Evolutionary conservation across 73 alveolate genomes (phyloP).

Genomic region (Symbiodinium natans): DNA sequence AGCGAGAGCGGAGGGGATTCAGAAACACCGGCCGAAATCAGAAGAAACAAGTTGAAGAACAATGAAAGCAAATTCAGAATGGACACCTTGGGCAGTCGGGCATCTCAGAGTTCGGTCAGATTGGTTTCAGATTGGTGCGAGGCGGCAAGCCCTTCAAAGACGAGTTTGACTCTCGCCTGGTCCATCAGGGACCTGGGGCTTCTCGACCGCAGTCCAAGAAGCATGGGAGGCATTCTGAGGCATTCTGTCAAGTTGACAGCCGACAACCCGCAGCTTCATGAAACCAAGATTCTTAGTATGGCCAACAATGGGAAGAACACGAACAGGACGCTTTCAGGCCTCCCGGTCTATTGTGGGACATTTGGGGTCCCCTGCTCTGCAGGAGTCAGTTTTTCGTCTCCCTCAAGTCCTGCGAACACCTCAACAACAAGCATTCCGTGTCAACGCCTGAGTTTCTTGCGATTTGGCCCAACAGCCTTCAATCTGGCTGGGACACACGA

Average conservation of each 20-base stretch:
- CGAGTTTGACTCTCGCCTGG: conserved; percentile 94
- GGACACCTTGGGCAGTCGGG: too few relatives aligned
- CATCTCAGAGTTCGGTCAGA: too few relatives aligned
- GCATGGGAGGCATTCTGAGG: not conserved
- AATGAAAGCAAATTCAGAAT: too few relatives aligned
- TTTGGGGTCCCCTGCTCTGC: not conserved
- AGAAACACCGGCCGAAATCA: too few relatives aligned
- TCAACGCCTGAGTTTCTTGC: not conserved
- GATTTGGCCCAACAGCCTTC: too few relatives aligned
- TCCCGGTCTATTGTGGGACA: not conserved
- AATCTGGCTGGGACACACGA: too few relatives aligned
- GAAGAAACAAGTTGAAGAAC: too few relatives aligned
- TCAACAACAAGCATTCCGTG: conserved; percentile 88
- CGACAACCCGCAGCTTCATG: not conserved
- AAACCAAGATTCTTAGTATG: conserved; percentile 93
- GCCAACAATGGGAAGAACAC: conserved; percentile 95
- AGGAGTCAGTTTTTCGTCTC: conserved; percentile 73
- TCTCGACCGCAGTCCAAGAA: not conserved
- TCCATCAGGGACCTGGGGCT: conserved; percentile 94
- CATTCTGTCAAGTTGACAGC: not conserved
- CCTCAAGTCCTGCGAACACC: conserved; percentile 86
- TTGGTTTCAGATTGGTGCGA: too few relatives aligned
- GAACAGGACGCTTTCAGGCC: conserved; percentile 70
- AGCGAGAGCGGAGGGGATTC: too few relatives aligned
- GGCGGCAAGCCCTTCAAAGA: conserved; percentile 94